Conservation (phyloP, 495 filamentous ascomycete species). For the Apiosordaria backusii region DNA sequence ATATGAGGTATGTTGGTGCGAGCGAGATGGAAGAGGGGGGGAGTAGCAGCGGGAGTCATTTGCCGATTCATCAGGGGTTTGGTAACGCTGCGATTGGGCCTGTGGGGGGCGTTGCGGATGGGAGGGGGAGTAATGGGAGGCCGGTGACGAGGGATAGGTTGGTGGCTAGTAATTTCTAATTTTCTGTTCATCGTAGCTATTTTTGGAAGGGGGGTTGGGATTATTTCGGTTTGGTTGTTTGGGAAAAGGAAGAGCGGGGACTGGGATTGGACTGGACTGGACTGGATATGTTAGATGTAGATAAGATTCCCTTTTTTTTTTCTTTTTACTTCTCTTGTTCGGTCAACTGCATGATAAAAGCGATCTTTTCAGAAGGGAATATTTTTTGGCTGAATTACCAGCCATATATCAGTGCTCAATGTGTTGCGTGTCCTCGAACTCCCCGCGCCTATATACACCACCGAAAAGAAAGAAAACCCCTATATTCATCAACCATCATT, state of each 20-base stretch:
- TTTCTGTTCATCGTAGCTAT: not conserved
- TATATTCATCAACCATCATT: too few relatives aligned
- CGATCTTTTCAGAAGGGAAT: not conserved
- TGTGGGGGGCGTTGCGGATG: not conserved
- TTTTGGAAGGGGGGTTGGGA: not conserved
- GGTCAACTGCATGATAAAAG: not conserved
- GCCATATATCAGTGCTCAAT: too few relatives aligned
- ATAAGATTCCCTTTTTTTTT: not conserved
- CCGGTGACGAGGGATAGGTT: not conserved
- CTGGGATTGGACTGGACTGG: too few relatives aligned
- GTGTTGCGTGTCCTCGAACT: too few relatives aligned
- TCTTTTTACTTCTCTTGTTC: not conserved
- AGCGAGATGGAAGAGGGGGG: slow-evolving; percentile 16
- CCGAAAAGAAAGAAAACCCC: too few relatives aligned
- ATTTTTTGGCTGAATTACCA: too few relatives aligned
- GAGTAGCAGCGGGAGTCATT: not conserved
- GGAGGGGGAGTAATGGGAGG: not conserved
- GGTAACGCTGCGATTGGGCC: not conserved
- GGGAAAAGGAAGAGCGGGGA: not conserved
- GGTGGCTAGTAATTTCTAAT: not conserved
- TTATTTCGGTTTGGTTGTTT: not conserved
- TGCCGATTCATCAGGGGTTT: not conserved
- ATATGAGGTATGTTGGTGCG: not conserved
- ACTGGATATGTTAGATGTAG: not conserved
- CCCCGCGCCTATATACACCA: too few relatives aligned